A percentile compares a stretch with the other conserved stretches of the same genome.
phyloP scores from a whole-genome alignment of 2,329 filamentous ascomycete genomes.

The Ophiostoma novo-ulmi region DNA sequence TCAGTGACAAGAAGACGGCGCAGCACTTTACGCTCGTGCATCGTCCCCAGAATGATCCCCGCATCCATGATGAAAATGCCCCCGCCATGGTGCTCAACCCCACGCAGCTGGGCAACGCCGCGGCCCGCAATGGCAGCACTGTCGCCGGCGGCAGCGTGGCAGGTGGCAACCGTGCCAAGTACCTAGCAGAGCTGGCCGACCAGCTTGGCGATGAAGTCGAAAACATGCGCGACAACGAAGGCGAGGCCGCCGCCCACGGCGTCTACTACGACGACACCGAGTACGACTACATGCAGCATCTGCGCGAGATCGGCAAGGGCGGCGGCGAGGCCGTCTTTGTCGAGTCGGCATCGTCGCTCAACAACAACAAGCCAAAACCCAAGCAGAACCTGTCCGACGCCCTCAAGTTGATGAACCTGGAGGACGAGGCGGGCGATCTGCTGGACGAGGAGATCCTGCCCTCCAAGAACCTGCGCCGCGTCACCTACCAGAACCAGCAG shows the following conservation, averaged over 20 bases:
- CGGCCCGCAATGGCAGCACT: constrained; percentile 13
- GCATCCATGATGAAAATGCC: constrained; percentile 86
- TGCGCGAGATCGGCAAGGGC: constrained; percentile 76
- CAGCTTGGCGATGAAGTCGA: constrained; percentile 66
- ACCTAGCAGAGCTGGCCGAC: constrained; percentile 67
- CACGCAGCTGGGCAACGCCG: constrained; percentile 45
- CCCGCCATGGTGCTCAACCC: constrained; percentile 87
- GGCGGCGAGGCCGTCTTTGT: constrained; percentile 77
- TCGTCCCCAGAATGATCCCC: constrained; percentile 92
- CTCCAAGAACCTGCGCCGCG: constrained; percentile 69
- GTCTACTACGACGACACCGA: constrained; percentile 91
- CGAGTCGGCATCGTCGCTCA: constrained; percentile 57
- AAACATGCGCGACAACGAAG: constrained; percentile 78
- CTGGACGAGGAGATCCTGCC: constrained; percentile 72
- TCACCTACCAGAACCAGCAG: constrained; percentile 88
- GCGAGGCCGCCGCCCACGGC: constrained; percentile 89
- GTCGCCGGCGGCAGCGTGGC: constrained; percentile 13
- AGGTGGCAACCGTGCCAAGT: constrained; percentile 48
- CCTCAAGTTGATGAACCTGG: constrained; percentile 57
- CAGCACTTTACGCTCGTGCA: constrained; percentile 92
- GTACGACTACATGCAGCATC: constrained; percentile 99
- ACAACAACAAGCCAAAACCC: constrained; percentile 67
- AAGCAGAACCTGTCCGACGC: constrained; percentile 81
- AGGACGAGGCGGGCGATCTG: constrained; percentile 51
- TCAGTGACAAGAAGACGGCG: constrained; percentile 77